Conservation (phyloP, 2,329 filamentous ascomycete species). For the Colletotrichum coccodes region DNA sequence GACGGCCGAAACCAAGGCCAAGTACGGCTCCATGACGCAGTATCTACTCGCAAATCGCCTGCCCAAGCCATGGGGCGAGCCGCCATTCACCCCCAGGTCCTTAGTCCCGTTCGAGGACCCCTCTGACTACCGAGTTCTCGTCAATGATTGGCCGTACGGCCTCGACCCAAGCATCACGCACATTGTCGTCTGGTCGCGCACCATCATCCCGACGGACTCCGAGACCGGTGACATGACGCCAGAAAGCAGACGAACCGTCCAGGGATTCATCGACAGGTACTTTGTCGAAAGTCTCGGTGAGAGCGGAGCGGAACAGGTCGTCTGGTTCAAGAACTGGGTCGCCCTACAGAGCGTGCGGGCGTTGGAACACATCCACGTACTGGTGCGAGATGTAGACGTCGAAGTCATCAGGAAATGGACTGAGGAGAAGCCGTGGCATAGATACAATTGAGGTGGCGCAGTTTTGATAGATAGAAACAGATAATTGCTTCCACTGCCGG, state of each 20-base stretch:
- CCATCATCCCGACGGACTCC: constrained; percentile 77
- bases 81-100: constrained; percentile 65
- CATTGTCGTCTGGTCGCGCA: constrained; percentile 92
- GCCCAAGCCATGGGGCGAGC: constrained; percentile 70
- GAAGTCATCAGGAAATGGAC: constrained; percentile 66
- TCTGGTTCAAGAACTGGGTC: constrained; percentile 97
- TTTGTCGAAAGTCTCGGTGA: constrained; percentile 71
- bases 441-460: constrained; percentile 25
- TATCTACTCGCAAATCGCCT: constrained; percentile 82
- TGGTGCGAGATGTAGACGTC: constrained; percentile 65
- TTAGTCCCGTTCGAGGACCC: constrained; percentile 61
- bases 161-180: constrained; percentile 75
- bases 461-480: constrained; percentile 14
- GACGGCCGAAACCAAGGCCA: constrained; percentile 73
- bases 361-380: constrained; percentile 89
- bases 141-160: constrained; percentile 96
- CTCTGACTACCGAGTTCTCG: constrained; percentile 75
- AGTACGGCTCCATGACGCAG: constrained; percentile 83
- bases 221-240: constrained; percentile 78
- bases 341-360: constrained; percentile 87
- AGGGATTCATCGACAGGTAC: constrained; percentile 74
- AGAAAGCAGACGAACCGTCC: constrained; percentile 71
- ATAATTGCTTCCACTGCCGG: not conserved
- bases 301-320: constrained; percentile 60
- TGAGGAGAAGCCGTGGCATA: constrained; percentile 52